Base-by-base conservation (phyloP, 495 filamentous ascomycete genomes). In the Copromyces sp. region DNA sequence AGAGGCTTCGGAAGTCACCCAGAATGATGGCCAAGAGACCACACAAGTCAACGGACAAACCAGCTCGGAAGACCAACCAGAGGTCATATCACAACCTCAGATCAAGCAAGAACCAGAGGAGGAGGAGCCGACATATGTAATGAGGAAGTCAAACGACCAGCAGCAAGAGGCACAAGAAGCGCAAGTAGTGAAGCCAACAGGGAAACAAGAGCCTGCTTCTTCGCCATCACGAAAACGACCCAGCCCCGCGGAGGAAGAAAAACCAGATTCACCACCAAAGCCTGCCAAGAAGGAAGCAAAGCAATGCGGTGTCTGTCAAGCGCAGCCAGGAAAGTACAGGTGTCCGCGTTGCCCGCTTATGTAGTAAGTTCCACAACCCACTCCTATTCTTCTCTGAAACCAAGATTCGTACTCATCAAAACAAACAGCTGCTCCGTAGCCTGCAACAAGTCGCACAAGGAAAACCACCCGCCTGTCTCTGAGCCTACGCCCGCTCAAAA, bases 381-480 rank as follows among this genome's bases (percentile, higher is more conserved):
- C 16, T 53, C 32, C 2, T 38, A 12, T 17, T 39, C 68, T 29
- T 38, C 29, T 32, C 6, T 35, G 35, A 1, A 4, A 12, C 20
- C 20, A 53, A 53, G 16, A 17, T 16, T 44, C 37, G 24, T n/a
- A 17, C 42, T 77, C 65, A 39, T 68, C 65, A 65, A 37, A 39
- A 40, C 42, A 39, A 35, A 65, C 68, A 94, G 91, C 77, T 94
- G 91, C 76, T 93, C 91, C 2, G 84, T 92, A 65, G 81, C 85
- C 35, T 94, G 91, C 80, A 91, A 87, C 71, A 88, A 87, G 74
- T 80, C 84, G 38, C 91, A 94, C 82, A 90, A 87, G 74, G 75
- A 81, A 39, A 84, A 76, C 72, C 81, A 86, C 72, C 71, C 79
- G 29, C 75, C 79, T 47, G 71, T 20, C 2, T 29, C 45, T 4